A percentile compares a stretch with the other conserved stretches of the same genome.
Evolutionary conservation across 257 asterid species (phyloP).

Genomic region (Nicotiana otophora): DNA sequence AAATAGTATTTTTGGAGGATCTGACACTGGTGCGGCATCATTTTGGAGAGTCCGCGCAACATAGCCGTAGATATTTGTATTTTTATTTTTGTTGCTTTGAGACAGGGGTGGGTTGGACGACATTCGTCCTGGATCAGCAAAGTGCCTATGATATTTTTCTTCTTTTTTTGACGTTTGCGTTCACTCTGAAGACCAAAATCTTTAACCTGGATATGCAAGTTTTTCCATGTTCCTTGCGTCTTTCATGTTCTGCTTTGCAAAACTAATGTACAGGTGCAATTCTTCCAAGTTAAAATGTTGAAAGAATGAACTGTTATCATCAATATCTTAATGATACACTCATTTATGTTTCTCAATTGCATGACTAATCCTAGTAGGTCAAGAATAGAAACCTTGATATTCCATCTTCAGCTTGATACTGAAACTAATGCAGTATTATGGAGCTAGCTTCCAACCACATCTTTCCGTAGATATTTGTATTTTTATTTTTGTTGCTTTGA

Average conservation of each 20-base stretch:
- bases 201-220: not conserved
- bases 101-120: not conserved
- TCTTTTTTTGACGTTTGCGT: not conserved
- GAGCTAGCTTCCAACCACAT: not conserved
- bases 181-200: not conserved
- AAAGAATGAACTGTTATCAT: not conserved
- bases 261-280: not conserved
- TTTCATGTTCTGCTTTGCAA: not conserved
- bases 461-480: not conserved
- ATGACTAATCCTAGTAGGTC: not conserved
- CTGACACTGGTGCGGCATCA: too few relatives aligned
- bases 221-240: not conserved
- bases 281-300: not conserved
- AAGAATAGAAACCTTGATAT: not conserved
- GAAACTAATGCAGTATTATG: not conserved
- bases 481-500: not conserved
- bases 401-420: not conserved
- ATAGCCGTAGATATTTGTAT: too few relatives aligned
- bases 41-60: too few relatives aligned
- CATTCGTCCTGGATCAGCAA: not conserved
- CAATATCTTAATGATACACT: not conserved
- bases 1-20: too few relatives aligned
- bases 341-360: not conserved
- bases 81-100: not conserved
- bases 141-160: not conserved